Percentiles rank a stretch among this genome's conserved stretches.
phyloP scores from a whole-genome alignment of 805 yeast species.

The Komagataella ulmi region DNA sequence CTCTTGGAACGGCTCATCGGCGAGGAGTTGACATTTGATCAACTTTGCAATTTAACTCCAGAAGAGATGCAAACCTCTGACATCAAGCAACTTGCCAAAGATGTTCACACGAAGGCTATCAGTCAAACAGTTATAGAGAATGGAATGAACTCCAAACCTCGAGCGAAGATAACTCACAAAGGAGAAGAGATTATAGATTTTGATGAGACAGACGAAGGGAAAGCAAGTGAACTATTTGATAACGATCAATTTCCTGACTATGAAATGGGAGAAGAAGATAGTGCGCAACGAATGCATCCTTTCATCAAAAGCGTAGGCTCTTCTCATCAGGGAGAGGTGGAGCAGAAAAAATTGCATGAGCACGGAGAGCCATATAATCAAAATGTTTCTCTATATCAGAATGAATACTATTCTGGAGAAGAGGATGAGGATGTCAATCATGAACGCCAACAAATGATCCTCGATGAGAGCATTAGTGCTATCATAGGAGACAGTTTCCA shows the following conservation, averaged over 20 bases:
- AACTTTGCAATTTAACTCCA: constrained; percentile 50
- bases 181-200: constrained; percentile 75
- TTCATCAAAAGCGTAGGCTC: background rate
- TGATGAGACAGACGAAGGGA: constrained; percentile 21
- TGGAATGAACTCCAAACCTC: constrained; percentile 36
- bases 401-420: background rate
- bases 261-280: background rate
- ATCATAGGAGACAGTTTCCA: background rate
- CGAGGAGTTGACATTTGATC: constrained; percentile 36
- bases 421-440: background rate
- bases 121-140: constrained; percentile 50
- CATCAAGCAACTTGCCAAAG: constrained; percentile 53
- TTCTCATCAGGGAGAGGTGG: background rate
- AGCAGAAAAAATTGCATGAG: background rate
- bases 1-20: constrained; percentile 46
- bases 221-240: background rate
- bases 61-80: constrained; percentile 75
- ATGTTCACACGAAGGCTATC: constrained; percentile 56
- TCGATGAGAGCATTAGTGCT: background rate
- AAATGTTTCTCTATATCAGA: background rate
- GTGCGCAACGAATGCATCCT: background rate
- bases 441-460: background rate
- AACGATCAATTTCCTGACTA: background rate
- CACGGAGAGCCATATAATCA: background rate
- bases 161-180: constrained; percentile 70